Conservation (phyloP, 2,329 filamentous ascomycete species). For the Orbilia blumenaviensis region DNA sequence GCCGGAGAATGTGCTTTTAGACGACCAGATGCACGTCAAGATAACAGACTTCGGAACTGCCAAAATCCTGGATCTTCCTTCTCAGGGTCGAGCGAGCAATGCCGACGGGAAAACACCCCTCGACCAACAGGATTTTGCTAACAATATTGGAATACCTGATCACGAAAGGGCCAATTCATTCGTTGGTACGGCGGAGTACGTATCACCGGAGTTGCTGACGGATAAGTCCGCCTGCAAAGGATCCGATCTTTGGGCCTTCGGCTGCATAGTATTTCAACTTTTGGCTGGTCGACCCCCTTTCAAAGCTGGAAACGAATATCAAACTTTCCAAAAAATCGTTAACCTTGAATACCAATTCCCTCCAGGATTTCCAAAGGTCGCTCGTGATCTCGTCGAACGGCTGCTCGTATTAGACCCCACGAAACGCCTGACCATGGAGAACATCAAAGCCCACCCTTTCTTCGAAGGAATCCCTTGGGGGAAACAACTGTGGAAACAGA, state of each 20-base stretch:
- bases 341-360: constrained; percentile 94
- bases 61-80: constrained; percentile 78
- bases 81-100: constrained; percentile 57
- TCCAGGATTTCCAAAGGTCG: constrained; percentile 82
- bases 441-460: constrained; percentile 96
- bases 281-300: constrained; percentile 96
- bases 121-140: constrained; percentile 57
- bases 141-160: constrained; percentile 64
- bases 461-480: constrained; percentile 89
- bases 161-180: constrained; percentile 87
- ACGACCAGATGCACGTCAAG: constrained; percentile 96
- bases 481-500: constrained; percentile 84
- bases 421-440: constrained; percentile 85
- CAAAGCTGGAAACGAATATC: constrained; percentile 93
- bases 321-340: constrained; percentile 98
- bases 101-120: constrained; percentile 64
- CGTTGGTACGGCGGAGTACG: constrained; percentile 96
- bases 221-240: constrained; percentile 98
- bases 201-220: constrained; percentile 94
- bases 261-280: constrained; percentile 96
- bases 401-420: constrained; percentile 88
- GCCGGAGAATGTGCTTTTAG: constrained; percentile 93
- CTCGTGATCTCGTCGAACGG: constrained; percentile 87
- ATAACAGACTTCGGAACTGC: constrained; percentile 99
- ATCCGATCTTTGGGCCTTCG: constrained; percentile 97